Percentiles rank a stretch among this genome's conserved stretches.
Evolutionary conservation across 2,329 filamentous ascomycete species (phyloP).

Genomic region (Cadophora gregata): DNA sequence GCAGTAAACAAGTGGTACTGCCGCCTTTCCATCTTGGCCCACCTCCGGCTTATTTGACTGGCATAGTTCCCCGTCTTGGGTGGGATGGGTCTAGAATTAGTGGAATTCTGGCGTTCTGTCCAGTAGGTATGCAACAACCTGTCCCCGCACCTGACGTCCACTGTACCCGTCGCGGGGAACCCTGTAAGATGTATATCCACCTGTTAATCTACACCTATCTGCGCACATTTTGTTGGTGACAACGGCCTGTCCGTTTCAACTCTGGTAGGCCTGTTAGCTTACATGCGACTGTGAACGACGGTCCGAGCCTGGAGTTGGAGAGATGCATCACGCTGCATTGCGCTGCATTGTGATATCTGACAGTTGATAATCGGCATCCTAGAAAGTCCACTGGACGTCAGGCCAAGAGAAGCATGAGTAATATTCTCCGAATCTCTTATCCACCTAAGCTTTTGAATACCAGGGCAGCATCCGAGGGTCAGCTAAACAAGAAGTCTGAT

Average conservation of each 20-base stretch:
- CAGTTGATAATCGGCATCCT: neutral
- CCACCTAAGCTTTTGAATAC: neutral
- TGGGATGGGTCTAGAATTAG: conserved; percentile 2
- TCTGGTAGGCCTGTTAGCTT: neutral
- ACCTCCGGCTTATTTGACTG: neutral
- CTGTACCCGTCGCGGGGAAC: conserved; percentile 17
- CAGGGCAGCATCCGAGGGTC: neutral
- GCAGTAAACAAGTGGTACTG: neutral
- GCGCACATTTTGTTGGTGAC: neutral
- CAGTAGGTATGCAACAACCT: neutral
- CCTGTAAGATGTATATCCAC: neutral
- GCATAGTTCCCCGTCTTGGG: neutral
- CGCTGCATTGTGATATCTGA: neutral
- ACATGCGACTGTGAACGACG: neutral
- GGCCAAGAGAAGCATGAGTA: neutral
- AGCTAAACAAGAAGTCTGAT: neutral
- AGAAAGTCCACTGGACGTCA: neutral
- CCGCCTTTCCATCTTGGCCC: conserved; percentile 1
- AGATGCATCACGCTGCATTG: neutral
- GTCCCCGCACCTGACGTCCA: conserved; percentile 1
- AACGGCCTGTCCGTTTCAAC: neutral
- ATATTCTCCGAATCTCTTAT: neutral
- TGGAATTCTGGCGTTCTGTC: neutral
- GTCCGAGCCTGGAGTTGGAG: too few species aligned
- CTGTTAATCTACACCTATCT: neutral